Evolutionary conservation across 768 basidiomycete genomes (phyloP).

Genomic region (Russula griseocarnosa): DNA sequence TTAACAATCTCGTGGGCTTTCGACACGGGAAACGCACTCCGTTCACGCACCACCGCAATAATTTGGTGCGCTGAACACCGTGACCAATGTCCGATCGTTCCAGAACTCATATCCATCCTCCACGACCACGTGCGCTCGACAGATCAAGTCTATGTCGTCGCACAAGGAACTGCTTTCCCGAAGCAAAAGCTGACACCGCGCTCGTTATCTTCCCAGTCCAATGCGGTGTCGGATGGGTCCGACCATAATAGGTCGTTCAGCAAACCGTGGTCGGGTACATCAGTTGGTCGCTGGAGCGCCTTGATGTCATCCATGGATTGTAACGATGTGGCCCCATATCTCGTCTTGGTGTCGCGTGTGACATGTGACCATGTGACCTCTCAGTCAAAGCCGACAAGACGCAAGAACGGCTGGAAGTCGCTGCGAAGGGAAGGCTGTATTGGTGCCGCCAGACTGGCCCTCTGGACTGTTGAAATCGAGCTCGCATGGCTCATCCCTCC

Average conservation of each 20-base stretch:
- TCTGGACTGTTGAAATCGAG: too few species aligned
- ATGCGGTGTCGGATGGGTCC: conserved; percentile 94
- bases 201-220: conserved; percentile 99
- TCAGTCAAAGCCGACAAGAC: too few species aligned
- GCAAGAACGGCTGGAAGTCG: too few species aligned
- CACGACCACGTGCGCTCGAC: conserved; percentile 99
- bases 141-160: conserved; percentile 98
- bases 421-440: too few species aligned
- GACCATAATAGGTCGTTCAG: conserved; percentile 98
- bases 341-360: too few species aligned
- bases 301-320: conserved; percentile 98
- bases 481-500: too few species aligned
- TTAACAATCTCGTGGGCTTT: conserved; percentile 36
- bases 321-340: too few species aligned
- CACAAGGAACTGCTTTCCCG: conserved; percentile 91
- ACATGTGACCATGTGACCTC: too few species aligned
- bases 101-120: conserved; percentile 99
- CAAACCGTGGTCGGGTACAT: conserved; percentile 98
- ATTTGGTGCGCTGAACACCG: conserved; percentile 97
- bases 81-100: conserved; percentile 97
- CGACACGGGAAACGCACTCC: conserved; percentile 12
- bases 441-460: too few species aligned
- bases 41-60: conserved; percentile 84
- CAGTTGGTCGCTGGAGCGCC: conserved; percentile 94
- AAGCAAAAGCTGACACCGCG: conserved; percentile 99